Base-by-base conservation (phyloP, 495 filamentous ascomycete genomes). In the Neurospora hispaniola region DNA sequence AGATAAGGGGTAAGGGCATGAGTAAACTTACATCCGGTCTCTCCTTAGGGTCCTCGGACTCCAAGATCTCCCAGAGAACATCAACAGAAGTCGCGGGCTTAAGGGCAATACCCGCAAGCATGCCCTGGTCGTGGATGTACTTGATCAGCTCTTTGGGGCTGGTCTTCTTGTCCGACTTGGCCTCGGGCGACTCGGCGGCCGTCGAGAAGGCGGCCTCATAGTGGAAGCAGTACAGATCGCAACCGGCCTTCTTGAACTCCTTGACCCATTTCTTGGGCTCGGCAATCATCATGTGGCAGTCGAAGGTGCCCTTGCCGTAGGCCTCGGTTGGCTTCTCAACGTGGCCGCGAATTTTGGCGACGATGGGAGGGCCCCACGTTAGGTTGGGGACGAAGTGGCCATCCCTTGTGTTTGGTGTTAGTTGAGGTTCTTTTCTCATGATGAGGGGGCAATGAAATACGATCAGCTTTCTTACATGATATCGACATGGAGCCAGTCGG, bases 251-350 rank as follows among this genome's bases (percentile, higher is more conserved):
- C 79, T 96, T 87, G 86, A 99, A 98, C 54, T 97, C 93, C 73
- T 90, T 90, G 75, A 98, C 93, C 96, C 96, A 99, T 87, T 93
- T 94, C 84, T 98, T 95, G 69, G 96, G 96, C 96, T 99, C 96
- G 77, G 92, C 90, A 77, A 99, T 97, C 96, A 99, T 99, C 96
- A 99, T 98, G 81, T 99, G 96, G 88, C 96, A 99, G 82, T 99
- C 96, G 78, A 99, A 99, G 39, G 96, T 97, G 35, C 96, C 96
- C 77, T 89, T 91, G 5, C 91, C 92, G 75, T 89, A 81, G 43
- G 84, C 77, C 71, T 81, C 77, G 38, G 77, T 75, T 23, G 86
- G 85, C 71, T 75, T 75, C 59, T 90, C 89, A 71, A 99, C 94
- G 77, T 96, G 90, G 46, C 87, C 86, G 44, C 96, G 91, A 72